Evolutionary conservation across 257 asterid species (phyloP).

Genomic region (Solanum rostratum): DNA sequence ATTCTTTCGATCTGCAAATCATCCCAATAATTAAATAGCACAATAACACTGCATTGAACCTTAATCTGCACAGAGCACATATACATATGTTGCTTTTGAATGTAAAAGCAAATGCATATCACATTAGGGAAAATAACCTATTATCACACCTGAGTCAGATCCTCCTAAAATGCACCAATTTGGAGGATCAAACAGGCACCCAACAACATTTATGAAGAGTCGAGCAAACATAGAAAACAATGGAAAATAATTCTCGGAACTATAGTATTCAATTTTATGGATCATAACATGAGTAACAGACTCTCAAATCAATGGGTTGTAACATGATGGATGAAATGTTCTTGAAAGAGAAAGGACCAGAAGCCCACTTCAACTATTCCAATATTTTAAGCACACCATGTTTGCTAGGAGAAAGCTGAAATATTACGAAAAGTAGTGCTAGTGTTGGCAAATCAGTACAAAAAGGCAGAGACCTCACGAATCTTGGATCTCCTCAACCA

Average conservation of each 20-base stretch:
- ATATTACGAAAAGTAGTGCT: background rate
- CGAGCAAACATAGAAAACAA: too few relatives aligned
- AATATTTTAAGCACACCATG: background rate
- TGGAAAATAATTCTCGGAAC: background rate
- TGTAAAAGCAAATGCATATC: background rate
- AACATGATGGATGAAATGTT: background rate
- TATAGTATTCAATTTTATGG: background rate
- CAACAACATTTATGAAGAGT: too few relatives aligned
- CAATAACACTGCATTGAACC: background rate
- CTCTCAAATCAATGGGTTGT: background rate
- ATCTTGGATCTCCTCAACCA: background rate
- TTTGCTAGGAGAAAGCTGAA: background rate
- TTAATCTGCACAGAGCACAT: background rate
- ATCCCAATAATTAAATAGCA: background rate
- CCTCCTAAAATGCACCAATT: background rate
- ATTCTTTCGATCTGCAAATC: background rate
- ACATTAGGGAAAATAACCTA: background rate
- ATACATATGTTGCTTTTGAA: background rate
- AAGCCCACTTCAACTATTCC: background rate
- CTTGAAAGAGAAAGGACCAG: background rate
- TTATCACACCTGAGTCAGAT: background rate
- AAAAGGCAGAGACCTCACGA: background rate
- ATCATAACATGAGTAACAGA: background rate
- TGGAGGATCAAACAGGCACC: background rate
- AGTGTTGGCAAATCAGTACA: background rate